Evolutionary conservation across 257 asterid species (phyloP), one percentile per base, ranked within the genome.

Genomic region (Gardenia jasminoides): DNA sequence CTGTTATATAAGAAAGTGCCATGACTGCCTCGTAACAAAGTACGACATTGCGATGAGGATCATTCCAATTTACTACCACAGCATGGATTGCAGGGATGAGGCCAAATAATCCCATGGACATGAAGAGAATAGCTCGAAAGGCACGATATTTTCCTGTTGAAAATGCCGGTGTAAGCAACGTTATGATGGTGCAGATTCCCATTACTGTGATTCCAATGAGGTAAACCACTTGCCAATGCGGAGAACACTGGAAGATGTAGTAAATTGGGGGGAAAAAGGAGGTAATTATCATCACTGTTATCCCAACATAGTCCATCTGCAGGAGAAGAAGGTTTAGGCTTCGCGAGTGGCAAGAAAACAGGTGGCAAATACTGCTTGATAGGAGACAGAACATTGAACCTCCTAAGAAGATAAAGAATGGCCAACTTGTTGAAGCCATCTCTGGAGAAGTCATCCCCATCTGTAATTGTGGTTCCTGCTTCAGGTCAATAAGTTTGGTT

Each of bases 351-450:
- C 99, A 96, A 4, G 83, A 92, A 76, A 96, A 90, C 83, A 93
- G 97, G 76, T 93, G 99, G 86, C 99, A 96, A 26, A 70, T 70
- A 87, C 90, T 96, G 83, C 98, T 96, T 62, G 94, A 90, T 56
- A 96, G 89, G 75, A 96, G 99, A 82, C 99, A 93, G 83, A 93
- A 88, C 98, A 96, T 93, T 2, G 97, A 86, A 4, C 99, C 98
- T 7, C 79, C 79, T 8, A 96, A 78, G 86, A 91, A 96, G 30
- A 92, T 91, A 59, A 89, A 93, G 76, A 96, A 92, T 62, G 99
- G 99, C 99, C 99, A 96, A 78, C 81, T 81, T 81, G 93, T 83
- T 17, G 84, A 64, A 22, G 79, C 33, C n/a, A 54, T 80, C 54
- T 88, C 91, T 7, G 77, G 59, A 9, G 88, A 71, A 71, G 82